Conservation (phyloP, 2,329 filamentous ascomycete species). For the Claviceps sp. region DNA sequence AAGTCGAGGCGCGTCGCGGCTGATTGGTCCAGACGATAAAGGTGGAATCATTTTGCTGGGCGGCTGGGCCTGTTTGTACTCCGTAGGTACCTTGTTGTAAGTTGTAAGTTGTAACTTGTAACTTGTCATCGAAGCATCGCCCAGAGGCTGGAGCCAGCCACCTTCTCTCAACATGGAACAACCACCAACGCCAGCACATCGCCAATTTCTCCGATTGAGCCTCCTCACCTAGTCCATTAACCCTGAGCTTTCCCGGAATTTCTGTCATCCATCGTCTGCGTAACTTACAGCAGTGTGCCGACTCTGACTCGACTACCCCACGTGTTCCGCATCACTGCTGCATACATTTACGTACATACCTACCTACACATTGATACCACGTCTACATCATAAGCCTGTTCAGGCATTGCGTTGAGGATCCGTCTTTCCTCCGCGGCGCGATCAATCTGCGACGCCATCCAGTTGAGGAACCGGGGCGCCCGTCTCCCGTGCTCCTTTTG, state of each 20-base stretch:
- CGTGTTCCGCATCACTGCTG: conserved; percentile 6
- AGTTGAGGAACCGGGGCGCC: neutral
- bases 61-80: neutral
- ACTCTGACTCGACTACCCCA: conserved; percentile 8
- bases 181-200: neutral
- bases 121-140: neutral
- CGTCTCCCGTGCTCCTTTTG: neutral
- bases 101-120: too few species aligned
- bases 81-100: too few species aligned
- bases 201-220: neutral
- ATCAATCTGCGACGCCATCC: neutral
- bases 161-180: neutral
- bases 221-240: neutral
- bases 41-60: neutral
- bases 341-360: too few species aligned
- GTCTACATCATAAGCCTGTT: neutral
- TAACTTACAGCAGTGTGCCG: neutral
- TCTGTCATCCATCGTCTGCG: neutral
- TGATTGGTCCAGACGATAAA: neutral
- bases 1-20: neutral
- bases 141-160: neutral
- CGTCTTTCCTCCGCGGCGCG: too few species aligned
- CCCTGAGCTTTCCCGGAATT: neutral
- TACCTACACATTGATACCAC: neutral
- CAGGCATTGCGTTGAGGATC: neutral